Percentiles rank a stretch among this genome's conserved stretches.
phyloP scores from a whole-genome alignment of 257 asterid genomes.

The Nicotiana tabacum region DNA sequence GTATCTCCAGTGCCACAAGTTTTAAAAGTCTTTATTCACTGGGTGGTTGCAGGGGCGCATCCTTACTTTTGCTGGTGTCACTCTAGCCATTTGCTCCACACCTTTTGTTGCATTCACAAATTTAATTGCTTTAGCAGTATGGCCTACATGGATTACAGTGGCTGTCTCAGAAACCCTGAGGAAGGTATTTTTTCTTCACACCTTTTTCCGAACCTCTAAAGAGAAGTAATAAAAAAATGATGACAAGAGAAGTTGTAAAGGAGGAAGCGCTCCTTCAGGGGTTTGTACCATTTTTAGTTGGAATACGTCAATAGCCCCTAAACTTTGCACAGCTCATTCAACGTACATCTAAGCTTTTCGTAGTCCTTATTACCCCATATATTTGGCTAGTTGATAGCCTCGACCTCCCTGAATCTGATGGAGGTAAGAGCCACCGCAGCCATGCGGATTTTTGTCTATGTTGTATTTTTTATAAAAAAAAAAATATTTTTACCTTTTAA shows the following conservation, averaged over 20 bases:
- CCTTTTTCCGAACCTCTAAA: constrained; percentile 4
- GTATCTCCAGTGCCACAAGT: neutral
- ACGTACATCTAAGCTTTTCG: neutral
- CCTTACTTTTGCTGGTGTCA: constrained; percentile 81
- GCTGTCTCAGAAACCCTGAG: constrained; percentile 83
- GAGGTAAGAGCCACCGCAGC: neutral
- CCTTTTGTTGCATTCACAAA: constrained; percentile 75
- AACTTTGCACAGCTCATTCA: neutral
- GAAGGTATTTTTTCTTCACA: constrained; percentile 49
- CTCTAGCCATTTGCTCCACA: constrained; percentile 71
- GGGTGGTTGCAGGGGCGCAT: constrained; percentile 62
- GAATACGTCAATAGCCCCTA: neutral
- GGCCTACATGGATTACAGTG: constrained; percentile 96
- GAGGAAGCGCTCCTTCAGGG: neutral
- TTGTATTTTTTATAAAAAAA: neutral
- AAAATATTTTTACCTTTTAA: neutral
- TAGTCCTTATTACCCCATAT: neutral
- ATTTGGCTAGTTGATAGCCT: neutral
- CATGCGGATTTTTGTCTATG: neutral
- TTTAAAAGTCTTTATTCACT: neutral
- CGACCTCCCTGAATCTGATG: neutral
- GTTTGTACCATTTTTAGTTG: neutral
- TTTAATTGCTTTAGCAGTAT: constrained; percentile 73
- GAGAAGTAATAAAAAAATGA: neutral
- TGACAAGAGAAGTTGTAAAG: neutral